These are phyloP conservation scores for Euptelea pleiosperma DNA, from an alignment of 164 flowering plant genomes.

Conservation along the genomic window DNA sequence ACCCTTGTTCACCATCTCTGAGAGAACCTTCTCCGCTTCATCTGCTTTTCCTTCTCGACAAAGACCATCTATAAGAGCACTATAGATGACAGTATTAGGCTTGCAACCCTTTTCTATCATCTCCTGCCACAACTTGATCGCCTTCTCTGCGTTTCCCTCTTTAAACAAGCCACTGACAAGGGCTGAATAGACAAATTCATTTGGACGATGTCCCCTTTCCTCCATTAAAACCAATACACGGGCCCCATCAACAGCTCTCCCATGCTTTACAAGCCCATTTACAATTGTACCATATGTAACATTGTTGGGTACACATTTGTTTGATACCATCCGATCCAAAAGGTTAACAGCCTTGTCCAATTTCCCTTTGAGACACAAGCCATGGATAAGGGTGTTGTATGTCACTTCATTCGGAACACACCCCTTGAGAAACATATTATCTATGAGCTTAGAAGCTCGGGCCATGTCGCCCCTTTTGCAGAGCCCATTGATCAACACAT, in stretches of 20 bases:
- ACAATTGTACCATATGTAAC: constrained; percentile 77
- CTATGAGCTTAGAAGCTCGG: constrained; percentile 72
- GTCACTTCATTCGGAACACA: constrained; percentile 77
- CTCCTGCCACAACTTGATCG: constrained; percentile 54
- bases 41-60: constrained; percentile 52
- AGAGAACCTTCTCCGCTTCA: constrained; percentile 48
- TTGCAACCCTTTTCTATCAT: constrained; percentile 57
- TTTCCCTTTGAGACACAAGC: constrained; percentile 71
- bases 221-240: constrained; percentile 48
- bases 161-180: constrained; percentile 79
- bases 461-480: constrained; percentile 67
- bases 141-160: constrained; percentile 60
- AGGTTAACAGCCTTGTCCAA: constrained; percentile 70
- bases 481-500: constrained; percentile 71
- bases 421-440: constrained; percentile 89
- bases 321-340: constrained; percentile 56
- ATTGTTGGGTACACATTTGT: constrained; percentile 59
- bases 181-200: constrained; percentile 63
- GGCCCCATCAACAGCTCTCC: constrained; percentile 53
- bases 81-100: constrained; percentile 64
- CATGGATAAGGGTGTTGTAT: constrained; percentile 76
- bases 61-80: constrained; percentile 75
- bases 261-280: constrained; percentile 77
- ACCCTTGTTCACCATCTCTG: constrained; percentile 55
- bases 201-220: constrained; percentile 53